phyloP scores from a whole-genome alignment of 441 rosid genomes.

The Mallotus japonicus region DNA sequence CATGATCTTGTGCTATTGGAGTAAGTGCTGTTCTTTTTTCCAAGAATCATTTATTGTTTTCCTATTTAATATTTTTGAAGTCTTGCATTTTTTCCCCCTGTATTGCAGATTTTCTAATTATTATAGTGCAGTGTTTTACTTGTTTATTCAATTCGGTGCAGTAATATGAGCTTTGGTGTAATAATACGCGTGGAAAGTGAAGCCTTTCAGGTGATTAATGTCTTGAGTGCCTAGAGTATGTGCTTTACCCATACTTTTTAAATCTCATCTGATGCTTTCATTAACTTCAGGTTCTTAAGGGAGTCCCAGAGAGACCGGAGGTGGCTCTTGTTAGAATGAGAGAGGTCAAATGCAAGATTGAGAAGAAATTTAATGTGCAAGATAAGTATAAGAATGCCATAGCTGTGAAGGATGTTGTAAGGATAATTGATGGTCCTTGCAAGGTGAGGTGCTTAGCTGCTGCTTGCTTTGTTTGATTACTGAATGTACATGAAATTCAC shows the following conservation, averaged over 20 bases:
- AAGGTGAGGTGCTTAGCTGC: conserved; percentile 50
- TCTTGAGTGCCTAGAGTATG: background rate
- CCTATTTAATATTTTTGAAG: conserved; percentile 17
- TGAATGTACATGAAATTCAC: background rate
- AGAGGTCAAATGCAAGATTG: conserved; percentile 92
- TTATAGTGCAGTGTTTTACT: conserved; percentile 23
- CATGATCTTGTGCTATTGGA: conserved; percentile 92
- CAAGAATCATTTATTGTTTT: conserved; percentile 11
- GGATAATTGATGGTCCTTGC: conserved; percentile 87
- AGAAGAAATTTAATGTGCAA: conserved; percentile 69
- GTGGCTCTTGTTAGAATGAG: conserved; percentile 84
- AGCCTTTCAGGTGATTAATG: conserved; percentile 73
- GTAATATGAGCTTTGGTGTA: conserved; percentile 86
- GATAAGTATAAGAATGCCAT: conserved; percentile 71
- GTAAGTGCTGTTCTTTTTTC: conserved; percentile 45
- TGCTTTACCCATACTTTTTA: background rate
- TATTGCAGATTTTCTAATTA: conserved; percentile 38
- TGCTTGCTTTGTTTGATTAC: conserved; percentile 15
- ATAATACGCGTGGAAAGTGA: conserved; percentile 96
- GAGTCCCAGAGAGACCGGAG: conserved; percentile 92
- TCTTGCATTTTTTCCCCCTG: conserved; percentile 24
- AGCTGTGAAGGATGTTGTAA: conserved; percentile 81
- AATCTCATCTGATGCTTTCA: conserved; percentile 2
- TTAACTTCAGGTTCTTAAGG: conserved; percentile 79
- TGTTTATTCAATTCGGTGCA: conserved; percentile 38